Evolutionary conservation across 768 basidiomycete genomes (phyloP).

Genomic region (Podaxis rugospora): DNA sequence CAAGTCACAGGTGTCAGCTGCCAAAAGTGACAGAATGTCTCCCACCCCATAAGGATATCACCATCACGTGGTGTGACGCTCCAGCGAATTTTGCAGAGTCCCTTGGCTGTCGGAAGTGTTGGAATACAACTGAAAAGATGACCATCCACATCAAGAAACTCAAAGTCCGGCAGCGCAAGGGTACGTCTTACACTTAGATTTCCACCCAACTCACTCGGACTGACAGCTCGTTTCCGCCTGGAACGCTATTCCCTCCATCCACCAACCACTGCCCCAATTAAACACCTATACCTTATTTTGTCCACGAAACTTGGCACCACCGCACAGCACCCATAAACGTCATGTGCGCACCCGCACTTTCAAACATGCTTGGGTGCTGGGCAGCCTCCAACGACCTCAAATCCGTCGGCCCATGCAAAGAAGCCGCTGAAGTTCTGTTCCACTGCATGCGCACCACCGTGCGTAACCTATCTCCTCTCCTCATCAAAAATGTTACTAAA

Average conservation of each 20-base stretch:
- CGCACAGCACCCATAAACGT: conserved; percentile 39
- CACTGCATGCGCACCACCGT: conserved; percentile 87
- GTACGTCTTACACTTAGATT: conserved; percentile 32
- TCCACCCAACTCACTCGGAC: neutral
- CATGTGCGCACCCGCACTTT: conserved; percentile 66
- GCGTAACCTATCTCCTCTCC: conserved; percentile 23
- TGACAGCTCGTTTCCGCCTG: neutral
- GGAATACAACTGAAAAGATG: conserved; percentile 21
- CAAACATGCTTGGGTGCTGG: conserved; percentile 84
- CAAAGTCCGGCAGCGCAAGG: conserved; percentile 74
- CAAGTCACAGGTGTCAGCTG: conserved; percentile 6
- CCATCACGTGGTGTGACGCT: neutral
- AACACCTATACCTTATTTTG: neutral
- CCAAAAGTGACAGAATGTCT: neutral
- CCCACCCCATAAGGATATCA: neutral
- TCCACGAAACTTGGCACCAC: neutral
- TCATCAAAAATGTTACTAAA: neutral
- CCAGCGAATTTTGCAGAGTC: neutral
- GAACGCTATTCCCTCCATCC: neutral
- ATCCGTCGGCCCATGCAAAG: conserved; percentile 50
- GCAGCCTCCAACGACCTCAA: conserved; percentile 65
- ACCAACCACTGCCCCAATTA: neutral
- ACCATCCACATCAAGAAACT: conserved; percentile 75
- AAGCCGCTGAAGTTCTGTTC: conserved; percentile 57
- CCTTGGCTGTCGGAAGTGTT: no score